Conservation (phyloP, 2,329 filamentous ascomycete genomes). For the Zasmidium citrigriseum region DNA sequence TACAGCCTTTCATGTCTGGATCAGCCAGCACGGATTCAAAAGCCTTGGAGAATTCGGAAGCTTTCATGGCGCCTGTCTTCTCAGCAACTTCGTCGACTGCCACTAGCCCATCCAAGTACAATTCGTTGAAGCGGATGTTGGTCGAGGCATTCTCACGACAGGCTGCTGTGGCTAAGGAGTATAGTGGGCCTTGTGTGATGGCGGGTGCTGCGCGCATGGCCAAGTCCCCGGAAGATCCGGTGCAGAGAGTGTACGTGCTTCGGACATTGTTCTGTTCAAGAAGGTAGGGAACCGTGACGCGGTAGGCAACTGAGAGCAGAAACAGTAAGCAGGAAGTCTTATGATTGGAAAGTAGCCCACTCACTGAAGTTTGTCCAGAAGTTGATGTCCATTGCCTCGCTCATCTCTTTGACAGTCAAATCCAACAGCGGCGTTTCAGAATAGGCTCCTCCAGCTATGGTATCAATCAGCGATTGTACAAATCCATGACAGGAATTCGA, state of each 20-base stretch:
- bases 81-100: slow-evolving; percentile 8
- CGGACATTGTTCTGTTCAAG: slow-evolving; percentile 29
- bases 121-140: slow-evolving; percentile 44
- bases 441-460: slow-evolving; percentile 34
- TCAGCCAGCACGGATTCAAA: slow-evolving; percentile 7
- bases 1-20: background rate
- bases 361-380: slow-evolving; percentile 38
- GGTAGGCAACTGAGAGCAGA: slow-evolving; percentile 18
- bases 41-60: slow-evolving; percentile 10
- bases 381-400: slow-evolving; percentile 23
- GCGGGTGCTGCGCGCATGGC: slow-evolving; percentile 26
- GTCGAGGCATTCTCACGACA: slow-evolving; percentile 31
- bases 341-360: background rate
- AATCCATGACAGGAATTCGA: background rate
- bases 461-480: background rate
- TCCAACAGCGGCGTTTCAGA: slow-evolving; percentile 24
- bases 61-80: slow-evolving; percentile 8
- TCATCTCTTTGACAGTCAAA: slow-evolving; percentile 24
- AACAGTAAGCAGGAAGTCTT: too few relatives aligned
- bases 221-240: slow-evolving; percentile 34
- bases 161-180: slow-evolving; percentile 36
- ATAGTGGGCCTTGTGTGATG: slow-evolving; percentile 40
- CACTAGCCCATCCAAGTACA: slow-evolving; percentile 34
- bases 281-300: slow-evolving; percentile 35
- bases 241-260: slow-evolving; percentile 40